These are phyloP conservation scores for Suhomyces emberorum DNA, from an alignment of 805 yeast genomes.

Conservation along the genomic window DNA sequence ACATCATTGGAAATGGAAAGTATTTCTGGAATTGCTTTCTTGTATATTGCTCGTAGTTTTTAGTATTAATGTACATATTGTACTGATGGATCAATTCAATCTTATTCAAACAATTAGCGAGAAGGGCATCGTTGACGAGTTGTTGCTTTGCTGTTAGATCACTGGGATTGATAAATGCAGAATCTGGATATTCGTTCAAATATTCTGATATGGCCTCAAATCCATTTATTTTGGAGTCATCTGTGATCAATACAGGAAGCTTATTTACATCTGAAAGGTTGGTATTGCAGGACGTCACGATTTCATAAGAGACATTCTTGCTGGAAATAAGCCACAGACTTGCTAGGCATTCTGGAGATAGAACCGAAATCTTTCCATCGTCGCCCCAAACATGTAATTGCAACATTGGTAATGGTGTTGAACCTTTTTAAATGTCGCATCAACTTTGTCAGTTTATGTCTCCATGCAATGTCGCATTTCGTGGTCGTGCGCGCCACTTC, in stretches of 20 bases:
- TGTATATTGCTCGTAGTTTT: constrained; percentile 59
- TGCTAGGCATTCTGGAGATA: constrained; percentile 54
- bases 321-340: constrained; percentile 38
- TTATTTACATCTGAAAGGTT: constrained; percentile 47
- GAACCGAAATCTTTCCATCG: constrained; percentile 34
- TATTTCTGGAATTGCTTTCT: constrained; percentile 50
- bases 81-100: constrained; percentile 51
- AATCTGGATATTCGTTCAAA: constrained; percentile 25
- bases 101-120: constrained; percentile 40
- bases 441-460: too few relatives aligned
- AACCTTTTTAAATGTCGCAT: too few relatives aligned
- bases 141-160: constrained; percentile 17
- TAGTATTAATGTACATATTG: constrained; percentile 51
- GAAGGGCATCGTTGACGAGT: constrained; percentile 44
- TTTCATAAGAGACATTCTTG: constrained; percentile 16
- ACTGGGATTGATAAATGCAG: constrained; percentile 9
- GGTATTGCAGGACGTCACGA: constrained; percentile 59
- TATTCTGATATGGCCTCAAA: constrained; percentile 33
- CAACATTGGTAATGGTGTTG: constrained; percentile 7
- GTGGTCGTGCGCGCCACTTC: not conserved
- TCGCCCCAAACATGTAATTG: constrained; percentile 57
- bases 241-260: constrained; percentile 47
- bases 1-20: constrained; percentile 73
- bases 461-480: not conserved
- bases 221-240: constrained; percentile 34